Evolutionary conservation across 2,329 filamentous ascomycete genomes (phyloP).

Genomic region (Alternaria arbusti): DNA sequence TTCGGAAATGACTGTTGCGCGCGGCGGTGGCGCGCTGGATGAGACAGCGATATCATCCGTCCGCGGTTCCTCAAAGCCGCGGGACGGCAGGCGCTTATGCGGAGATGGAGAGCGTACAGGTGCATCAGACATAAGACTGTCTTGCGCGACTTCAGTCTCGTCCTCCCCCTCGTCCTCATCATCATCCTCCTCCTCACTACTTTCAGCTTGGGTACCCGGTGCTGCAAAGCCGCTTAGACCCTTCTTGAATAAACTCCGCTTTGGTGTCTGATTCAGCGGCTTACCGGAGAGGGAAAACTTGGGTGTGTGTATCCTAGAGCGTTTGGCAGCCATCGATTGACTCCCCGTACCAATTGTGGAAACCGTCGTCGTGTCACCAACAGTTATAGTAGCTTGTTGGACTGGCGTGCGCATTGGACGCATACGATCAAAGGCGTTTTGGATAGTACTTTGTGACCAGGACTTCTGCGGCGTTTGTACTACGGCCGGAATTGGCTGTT

Average conservation of each 20-base stretch:
- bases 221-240: constrained; percentile 62
- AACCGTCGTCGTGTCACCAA: constrained; percentile 71
- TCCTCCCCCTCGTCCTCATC: not conserved
- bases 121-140: constrained; percentile 23
- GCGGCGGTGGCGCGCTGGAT: constrained; percentile 18
- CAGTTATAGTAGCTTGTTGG: constrained; percentile 76
- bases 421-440: constrained; percentile 70
- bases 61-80: constrained; percentile 19
- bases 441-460: constrained; percentile 52
- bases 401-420: constrained; percentile 65
- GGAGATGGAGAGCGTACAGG: constrained; percentile 24
- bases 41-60: constrained; percentile 23
- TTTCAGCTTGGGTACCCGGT: constrained; percentile 55
- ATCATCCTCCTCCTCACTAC: constrained; percentile 36
- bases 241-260: constrained; percentile 49
- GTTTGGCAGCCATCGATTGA: constrained; percentile 55
- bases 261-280: constrained; percentile 36
- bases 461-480: constrained; percentile 41
- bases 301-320: constrained; percentile 51
- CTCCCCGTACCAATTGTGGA: constrained; percentile 65
- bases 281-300: constrained; percentile 41
- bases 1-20: constrained; percentile 2
- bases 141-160: constrained; percentile 25
- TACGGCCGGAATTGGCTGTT: constrained; percentile 36
- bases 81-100: constrained; percentile 10